phyloP scores from a whole-genome alignment of 139 green algal species.

The Coccomyxa sp. region DNA sequence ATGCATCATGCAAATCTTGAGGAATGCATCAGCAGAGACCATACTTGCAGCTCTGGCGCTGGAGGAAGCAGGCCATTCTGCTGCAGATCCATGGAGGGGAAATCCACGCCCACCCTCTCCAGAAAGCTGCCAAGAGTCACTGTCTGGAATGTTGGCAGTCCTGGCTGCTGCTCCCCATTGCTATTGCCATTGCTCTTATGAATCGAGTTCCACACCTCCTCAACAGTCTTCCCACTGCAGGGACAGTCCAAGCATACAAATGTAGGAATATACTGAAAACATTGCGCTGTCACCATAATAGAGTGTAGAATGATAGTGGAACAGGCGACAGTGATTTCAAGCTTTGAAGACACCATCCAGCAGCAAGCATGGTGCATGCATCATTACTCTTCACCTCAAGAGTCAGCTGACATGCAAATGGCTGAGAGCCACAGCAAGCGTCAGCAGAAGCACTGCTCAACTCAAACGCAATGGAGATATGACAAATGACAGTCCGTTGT shows the following conservation, averaged over 20 bases:
- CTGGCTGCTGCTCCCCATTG: not conserved
- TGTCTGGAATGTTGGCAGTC: not conserved
- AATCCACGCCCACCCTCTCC: slow-evolving; percentile 9
- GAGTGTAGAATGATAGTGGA: not conserved
- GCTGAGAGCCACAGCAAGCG: not conserved
- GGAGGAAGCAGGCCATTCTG: not conserved
- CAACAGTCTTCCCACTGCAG: slow-evolving; percentile 20
- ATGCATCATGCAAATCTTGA: too few species aligned
- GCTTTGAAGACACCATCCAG: too few species aligned
- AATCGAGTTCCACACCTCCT: slow-evolving; percentile 19
- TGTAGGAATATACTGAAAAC: not conserved
- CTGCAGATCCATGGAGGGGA: not conserved
- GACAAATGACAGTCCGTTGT: not conserved
- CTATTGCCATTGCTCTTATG: not conserved
- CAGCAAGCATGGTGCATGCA: not conserved
- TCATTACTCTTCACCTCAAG: not conserved
- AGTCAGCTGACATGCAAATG: not conserved
- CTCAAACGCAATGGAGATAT: not conserved
- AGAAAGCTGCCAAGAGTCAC: slow-evolving; percentile 14
- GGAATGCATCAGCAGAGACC: not conserved
- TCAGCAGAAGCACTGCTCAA: not conserved
- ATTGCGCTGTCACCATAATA: not conserved
- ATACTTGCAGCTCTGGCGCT: not conserved
- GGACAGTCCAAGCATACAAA: too few species aligned
- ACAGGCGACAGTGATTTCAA: too few species aligned